Evolutionary conservation across 495 filamentous ascomycete genomes (phyloP), one percentile per base, ranked within the genome.

Genomic region (Amniculicola lignicola): DNA sequence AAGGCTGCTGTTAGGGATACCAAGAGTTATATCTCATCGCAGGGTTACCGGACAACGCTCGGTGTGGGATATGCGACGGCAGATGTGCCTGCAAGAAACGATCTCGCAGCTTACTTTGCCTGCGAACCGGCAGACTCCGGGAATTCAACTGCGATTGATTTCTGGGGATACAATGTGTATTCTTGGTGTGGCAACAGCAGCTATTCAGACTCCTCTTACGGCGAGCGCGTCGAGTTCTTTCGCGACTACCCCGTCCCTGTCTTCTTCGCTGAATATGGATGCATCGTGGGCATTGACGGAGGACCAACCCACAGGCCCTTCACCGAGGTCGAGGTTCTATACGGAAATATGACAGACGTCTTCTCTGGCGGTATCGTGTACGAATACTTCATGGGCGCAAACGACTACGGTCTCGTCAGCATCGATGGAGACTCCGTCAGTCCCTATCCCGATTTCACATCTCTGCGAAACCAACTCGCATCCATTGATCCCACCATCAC

Each of bases 151-250:
- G 16, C 16, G 16, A 58, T 96, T 56, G 92, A 96, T 71, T 96
- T 90, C 77, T 96, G 89, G 89, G 93, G 93, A 40, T 96, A 96
- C 80, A 98, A 97, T 72, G 90, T 96, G 74, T 96, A 96, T 74
- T 90, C 87, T 28, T 98, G 93, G 93, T 98, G 93, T 68, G 93
- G 93, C 41, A 66, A 88, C 45, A 91, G 84, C 56, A 79, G 76
- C 52, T 92, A 85, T 67, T 59, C 72, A 38, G 59, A 69, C 12
- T 96, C 92, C 0, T 85, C 86, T 10, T 98, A 90, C 71, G 76
- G 85, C 59, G 77, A 76, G 24, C 83, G 90, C 65, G 89, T 88
- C 24, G 70, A 83, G 21, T 88, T 94, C 72, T 96, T 95, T 74
- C 67, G 73, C 35, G 84, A 85, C 68, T 98, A 92, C 75, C 88